These are phyloP conservation scores for Lophiotrema nucula DNA, from an alignment of 495 filamentous ascomycete genomes.

Conservation along the genomic window DNA sequence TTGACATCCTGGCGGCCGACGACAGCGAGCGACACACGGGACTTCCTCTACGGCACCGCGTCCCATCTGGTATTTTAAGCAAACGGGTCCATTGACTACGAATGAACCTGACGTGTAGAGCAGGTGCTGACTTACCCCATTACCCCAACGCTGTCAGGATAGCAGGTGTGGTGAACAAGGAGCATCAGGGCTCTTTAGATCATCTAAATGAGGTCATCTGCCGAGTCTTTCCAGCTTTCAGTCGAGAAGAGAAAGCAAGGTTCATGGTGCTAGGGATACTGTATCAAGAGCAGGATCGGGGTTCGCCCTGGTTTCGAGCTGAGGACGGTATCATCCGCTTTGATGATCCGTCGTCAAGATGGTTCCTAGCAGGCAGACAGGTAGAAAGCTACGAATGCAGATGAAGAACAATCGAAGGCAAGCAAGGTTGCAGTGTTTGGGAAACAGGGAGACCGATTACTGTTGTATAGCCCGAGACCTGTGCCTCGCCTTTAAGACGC, in stretches of 20 bases:
- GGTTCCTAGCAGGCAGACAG: slow-evolving; percentile 28
- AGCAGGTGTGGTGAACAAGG: slow-evolving; percentile 2
- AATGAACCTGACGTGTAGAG: neutral
- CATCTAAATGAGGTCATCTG: slow-evolving; percentile 8
- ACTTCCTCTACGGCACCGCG: slow-evolving; percentile 10
- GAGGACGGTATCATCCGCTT: slow-evolving; percentile 28
- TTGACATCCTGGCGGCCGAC: slow-evolving; percentile 2
- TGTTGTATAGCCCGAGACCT: too few species aligned
- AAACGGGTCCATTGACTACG: neutral
- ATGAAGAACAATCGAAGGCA: too few species aligned
- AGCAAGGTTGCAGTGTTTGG: too few species aligned
- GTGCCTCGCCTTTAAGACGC: neutral
- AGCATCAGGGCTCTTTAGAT: slow-evolving; percentile 1
- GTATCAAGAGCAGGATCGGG: neutral
- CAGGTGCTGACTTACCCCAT: slow-evolving; percentile 2
- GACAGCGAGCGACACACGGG: slow-evolving; percentile 13
- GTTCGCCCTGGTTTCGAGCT: slow-evolving; percentile 16
- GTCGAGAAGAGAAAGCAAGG: slow-evolving; percentile 3
- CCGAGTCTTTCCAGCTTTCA: slow-evolving; percentile 4
- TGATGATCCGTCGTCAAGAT: slow-evolving; percentile 6
- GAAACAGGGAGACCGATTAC: too few species aligned
- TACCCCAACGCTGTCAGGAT: slow-evolving; percentile 1
- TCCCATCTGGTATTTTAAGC: slow-evolving; percentile 1
- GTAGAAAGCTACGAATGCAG: slow-evolving; percentile 34
- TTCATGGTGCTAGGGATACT: neutral